A percentile compares a stretch with the other conserved stretches of the same genome.
Evolutionary conservation across 768 basidiomycete genomes (phyloP).

Genomic region (Psilocybe azurescens): DNA sequence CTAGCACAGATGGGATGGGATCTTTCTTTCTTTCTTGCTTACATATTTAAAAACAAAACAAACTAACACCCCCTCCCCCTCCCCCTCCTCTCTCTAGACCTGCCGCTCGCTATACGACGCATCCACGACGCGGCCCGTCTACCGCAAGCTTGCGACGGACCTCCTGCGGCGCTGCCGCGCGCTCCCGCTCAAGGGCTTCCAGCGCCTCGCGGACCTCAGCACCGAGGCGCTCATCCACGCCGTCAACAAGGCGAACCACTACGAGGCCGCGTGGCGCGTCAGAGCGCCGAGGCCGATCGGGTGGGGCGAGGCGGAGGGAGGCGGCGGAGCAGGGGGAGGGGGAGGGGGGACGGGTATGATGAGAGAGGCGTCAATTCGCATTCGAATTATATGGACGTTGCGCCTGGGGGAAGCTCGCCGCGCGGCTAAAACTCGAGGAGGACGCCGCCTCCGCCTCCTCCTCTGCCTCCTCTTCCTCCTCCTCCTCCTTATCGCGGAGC

Average conservation of each 20-base stretch:
- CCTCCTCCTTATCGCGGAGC: no score
- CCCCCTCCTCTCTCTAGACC: conserved; percentile 42
- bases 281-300: conserved; percentile 59
- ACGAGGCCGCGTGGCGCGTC: conserved; percentile 66
- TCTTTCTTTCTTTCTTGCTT: no score
- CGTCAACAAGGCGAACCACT: conserved; percentile 65
- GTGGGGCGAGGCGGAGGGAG: no score
- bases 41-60: no score
- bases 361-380: conserved; percentile 33
- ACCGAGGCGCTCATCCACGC: conserved; percentile 64
- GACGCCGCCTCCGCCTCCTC: no score
- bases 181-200: conserved; percentile 72
- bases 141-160: conserved; percentile 65
- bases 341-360: conserved; percentile 18
- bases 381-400: conserved; percentile 46
- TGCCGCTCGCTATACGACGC: conserved; percentile 66
- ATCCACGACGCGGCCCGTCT: conserved; percentile 69
- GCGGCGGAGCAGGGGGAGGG: no score
- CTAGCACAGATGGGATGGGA: no score
- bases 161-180: conserved; percentile 71
- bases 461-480: neutral
- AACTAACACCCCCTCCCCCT: no score
- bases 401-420: conserved; percentile 14
- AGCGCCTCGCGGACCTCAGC: conserved; percentile 67
- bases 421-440: neutral